These are phyloP conservation scores for Talaromyces sp. DNA, from an alignment of 2,329 filamentous ascomycete species.

Conservation along the genomic window DNA sequence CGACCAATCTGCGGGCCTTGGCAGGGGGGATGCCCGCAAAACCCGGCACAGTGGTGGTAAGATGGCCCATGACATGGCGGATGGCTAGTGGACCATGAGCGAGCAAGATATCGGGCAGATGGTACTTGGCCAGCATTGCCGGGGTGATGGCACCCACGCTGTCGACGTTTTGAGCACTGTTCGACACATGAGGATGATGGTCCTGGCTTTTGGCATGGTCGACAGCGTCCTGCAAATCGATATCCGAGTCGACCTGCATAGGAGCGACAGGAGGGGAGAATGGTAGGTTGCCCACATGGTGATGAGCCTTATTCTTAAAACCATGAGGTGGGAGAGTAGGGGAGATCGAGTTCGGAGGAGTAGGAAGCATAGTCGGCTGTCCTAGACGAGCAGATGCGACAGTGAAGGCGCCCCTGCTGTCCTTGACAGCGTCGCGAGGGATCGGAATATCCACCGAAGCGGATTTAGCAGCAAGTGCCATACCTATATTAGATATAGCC, in stretches of 20 bases:
- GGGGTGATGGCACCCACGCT: slow-evolving; percentile 80
- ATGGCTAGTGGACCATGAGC: slow-evolving; percentile 89
- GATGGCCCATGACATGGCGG: slow-evolving; percentile 89
- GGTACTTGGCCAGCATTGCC: slow-evolving; percentile 78
- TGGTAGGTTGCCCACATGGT: slow-evolving; percentile 34
- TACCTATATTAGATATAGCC: slow-evolving; percentile 45
- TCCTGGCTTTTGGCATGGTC: slow-evolving; percentile 50
- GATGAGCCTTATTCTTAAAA: slow-evolving; percentile 58
- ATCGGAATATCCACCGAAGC: slow-evolving; percentile 50
- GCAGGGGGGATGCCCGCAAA: slow-evolving; percentile 85
- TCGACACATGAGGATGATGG: slow-evolving; percentile 33
- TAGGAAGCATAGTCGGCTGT: slow-evolving; percentile 60
- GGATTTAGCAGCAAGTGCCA: slow-evolving; percentile 51
- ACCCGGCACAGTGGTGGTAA: slow-evolving; percentile 88
- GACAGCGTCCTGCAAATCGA: slow-evolving; percentile 72
- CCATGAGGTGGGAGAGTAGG: slow-evolving; percentile 80
- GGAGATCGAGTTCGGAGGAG: slow-evolving; percentile 93
- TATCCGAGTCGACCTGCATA: slow-evolving; percentile 71
- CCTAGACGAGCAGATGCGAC: slow-evolving; percentile 33
- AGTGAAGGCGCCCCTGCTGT: slow-evolving; percentile 35
- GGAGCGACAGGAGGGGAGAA: slow-evolving; percentile 44
- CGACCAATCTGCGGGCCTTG: slow-evolving; percentile 86
- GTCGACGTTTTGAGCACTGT: slow-evolving; percentile 57
- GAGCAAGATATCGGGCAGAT: slow-evolving; percentile 86
- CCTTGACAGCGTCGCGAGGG: slow-evolving; percentile 35